These are phyloP conservation scores for Aspergillus calidoustus DNA, from an alignment of 2,329 filamentous ascomycete species.

Conservation along the genomic window DNA sequence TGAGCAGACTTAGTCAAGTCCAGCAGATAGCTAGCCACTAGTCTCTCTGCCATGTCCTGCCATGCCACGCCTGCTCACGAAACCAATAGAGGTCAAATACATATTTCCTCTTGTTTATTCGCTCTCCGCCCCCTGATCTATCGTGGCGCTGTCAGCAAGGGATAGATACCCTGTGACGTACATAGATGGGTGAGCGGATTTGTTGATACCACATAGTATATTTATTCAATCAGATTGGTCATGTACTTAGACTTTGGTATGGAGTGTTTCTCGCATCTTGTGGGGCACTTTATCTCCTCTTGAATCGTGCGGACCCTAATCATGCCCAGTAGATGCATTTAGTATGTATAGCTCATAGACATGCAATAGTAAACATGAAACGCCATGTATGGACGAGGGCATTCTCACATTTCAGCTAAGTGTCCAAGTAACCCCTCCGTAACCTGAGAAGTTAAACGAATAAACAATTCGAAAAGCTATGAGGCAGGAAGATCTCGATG, in stretches of 20 bases:
- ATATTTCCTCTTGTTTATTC: background rate
- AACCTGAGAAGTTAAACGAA: too few relatives aligned
- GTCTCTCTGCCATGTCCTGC: background rate
- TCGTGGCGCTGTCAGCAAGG: background rate
- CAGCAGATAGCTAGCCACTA: background rate
- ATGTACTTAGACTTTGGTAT: background rate
- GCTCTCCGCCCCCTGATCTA: background rate
- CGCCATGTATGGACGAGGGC: too few relatives aligned
- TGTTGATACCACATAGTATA: background rate
- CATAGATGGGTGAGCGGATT: background rate
- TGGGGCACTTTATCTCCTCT: too few relatives aligned
- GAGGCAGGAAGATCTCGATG: background rate
- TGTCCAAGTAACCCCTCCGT: too few relatives aligned
- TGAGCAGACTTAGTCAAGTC: conserved; percentile 33
- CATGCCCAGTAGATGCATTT: too few relatives aligned
- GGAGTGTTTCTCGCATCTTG: too few relatives aligned
- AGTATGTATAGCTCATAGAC: too few relatives aligned
- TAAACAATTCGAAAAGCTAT: background rate
- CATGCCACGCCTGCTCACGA: background rate
- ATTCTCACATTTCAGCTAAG: too few relatives aligned
- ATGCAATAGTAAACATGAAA: too few relatives aligned
- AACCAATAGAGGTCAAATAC: background rate
- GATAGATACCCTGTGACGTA: background rate
- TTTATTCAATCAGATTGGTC: background rate
- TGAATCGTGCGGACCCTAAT: too few relatives aligned